phyloP scores from a whole-genome alignment of 2,329 filamentous ascomycete species.

The Elsinoe arachidis region DNA sequence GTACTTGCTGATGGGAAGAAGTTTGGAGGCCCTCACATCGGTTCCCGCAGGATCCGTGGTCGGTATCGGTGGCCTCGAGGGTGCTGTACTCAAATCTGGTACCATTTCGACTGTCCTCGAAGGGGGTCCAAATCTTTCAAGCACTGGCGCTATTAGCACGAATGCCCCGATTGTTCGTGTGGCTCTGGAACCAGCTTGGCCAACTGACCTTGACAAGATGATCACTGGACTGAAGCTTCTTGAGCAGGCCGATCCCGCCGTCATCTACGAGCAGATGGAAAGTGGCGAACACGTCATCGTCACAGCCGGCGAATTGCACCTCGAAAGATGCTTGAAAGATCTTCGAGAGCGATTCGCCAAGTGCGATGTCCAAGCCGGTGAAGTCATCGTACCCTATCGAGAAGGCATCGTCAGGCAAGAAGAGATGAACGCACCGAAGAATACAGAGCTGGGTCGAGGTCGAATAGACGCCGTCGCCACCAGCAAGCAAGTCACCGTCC shows the following conservation, averaged over 20 bases:
- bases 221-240: constrained; percentile 77
- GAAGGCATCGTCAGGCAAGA: constrained; percentile 77
- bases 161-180: constrained; percentile 78
- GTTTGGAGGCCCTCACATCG: constrained; percentile 69
- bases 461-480: constrained; percentile 65
- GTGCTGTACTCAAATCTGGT: constrained; percentile 89
- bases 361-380: constrained; percentile 89
- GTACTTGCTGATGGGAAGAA: constrained; percentile 92
- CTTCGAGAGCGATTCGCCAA: constrained; percentile 83
- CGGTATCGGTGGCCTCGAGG: constrained; percentile 85
- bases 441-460: constrained; percentile 79
- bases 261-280: constrained; percentile 85
- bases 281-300: constrained; percentile 92
- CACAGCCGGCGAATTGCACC: constrained; percentile 86
- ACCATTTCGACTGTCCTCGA: constrained; percentile 83
- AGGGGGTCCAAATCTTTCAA: constrained; percentile 83
- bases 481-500: constrained; percentile 77
- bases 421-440: constrained; percentile 84
- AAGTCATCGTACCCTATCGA: constrained; percentile 89
- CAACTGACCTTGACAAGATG: constrained; percentile 89
- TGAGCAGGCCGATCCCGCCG: constrained; percentile 91
- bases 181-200: constrained; percentile 86
- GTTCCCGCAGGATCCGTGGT: constrained; percentile 94
- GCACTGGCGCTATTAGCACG: constrained; percentile 68
- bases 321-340: constrained; percentile 90